Conservation (phyloP, 805 yeast species). For the Dipodascopsis uninucleata region DNA sequence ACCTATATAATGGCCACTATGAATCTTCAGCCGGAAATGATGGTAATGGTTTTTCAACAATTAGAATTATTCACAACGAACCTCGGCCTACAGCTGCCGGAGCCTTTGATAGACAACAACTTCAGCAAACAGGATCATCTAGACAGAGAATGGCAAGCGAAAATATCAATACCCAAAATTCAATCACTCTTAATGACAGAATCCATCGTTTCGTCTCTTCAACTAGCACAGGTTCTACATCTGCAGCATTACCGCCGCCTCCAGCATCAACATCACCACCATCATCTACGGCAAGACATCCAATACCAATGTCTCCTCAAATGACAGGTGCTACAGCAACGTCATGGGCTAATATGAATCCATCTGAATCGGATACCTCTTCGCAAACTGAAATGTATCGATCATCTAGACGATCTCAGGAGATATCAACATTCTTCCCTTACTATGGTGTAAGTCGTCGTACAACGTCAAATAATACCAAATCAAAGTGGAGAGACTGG, state of each 20-base stretch:
- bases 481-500: neutral
- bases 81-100: conserved; percentile 1
- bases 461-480: neutral
- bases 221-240: neutral
- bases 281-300: too few species aligned
- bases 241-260: neutral
- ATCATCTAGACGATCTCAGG: too few species aligned
- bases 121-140: too few species aligned
- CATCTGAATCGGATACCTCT: neutral
- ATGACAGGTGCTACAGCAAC: conserved; percentile 1
- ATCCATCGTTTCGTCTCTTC: conserved; percentile 1
- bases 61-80: neutral
- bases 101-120: conserved; percentile 1
- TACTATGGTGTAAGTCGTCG: conserved; percentile 3
- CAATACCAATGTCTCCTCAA: conserved; percentile 1
- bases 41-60: neutral
- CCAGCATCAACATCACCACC: too few species aligned
- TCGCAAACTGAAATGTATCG: too few species aligned
- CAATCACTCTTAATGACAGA: neutral
- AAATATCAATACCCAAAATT: neutral
- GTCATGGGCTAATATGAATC: conserved; percentile 3
- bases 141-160: neutral
- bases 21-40: too few species aligned
- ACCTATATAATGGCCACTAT: too few species aligned
- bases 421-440: conserved; percentile 1